Percentiles rank a stretch among this genome's conserved stretches.
Evolutionary conservation across 2,329 filamentous ascomycete species (phyloP).

Genomic region (Alternaria ethzedia): DNA sequence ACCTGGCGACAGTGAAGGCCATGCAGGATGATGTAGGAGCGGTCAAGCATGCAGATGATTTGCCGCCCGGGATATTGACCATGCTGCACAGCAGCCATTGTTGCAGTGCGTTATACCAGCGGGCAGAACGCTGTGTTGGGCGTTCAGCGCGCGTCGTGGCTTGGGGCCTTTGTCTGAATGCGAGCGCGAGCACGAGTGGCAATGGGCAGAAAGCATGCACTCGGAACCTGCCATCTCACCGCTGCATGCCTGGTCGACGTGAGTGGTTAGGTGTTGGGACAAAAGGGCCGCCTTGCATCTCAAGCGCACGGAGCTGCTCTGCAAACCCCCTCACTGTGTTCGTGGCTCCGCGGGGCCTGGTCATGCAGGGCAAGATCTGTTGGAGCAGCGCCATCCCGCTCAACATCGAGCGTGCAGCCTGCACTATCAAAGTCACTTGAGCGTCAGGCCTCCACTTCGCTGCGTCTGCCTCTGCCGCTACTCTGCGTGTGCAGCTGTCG

Average conservation of each 20-base stretch:
- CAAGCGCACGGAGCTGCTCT: constrained; percentile 9
- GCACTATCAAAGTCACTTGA: constrained; percentile 16
- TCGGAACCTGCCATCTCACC: constrained; percentile 28
- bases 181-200: constrained; percentile 5
- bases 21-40: constrained; percentile 29
- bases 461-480: constrained; percentile 11
- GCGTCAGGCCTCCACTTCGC: constrained; percentile 5
- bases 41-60: constrained; percentile 19
- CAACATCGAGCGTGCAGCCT: constrained; percentile 6
- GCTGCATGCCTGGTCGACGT: constrained; percentile 14
- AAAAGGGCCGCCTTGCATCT: constrained; percentile 28
- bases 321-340: constrained; percentile 11
- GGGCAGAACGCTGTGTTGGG: constrained; percentile 1
- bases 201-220: constrained; percentile 11
- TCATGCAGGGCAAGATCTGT: constrained; percentile 28
- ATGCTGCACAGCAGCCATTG: constrained; percentile 2
- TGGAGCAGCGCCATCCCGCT: constrained; percentile 26
- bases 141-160: constrained; percentile 8
- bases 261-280: constrained; percentile 23
- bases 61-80: constrained; percentile 11
- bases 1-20: constrained; percentile 17
- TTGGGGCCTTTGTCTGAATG: background rate
- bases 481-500: constrained; percentile 5
- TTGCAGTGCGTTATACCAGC: background rate
- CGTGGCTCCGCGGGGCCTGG: constrained; percentile 11